Percentiles rank a stretch among this genome's conserved stretches.
Conservation (phyloP, 192 early-diverging fungal species). For the Umbelopsis ramanniana region DNA sequence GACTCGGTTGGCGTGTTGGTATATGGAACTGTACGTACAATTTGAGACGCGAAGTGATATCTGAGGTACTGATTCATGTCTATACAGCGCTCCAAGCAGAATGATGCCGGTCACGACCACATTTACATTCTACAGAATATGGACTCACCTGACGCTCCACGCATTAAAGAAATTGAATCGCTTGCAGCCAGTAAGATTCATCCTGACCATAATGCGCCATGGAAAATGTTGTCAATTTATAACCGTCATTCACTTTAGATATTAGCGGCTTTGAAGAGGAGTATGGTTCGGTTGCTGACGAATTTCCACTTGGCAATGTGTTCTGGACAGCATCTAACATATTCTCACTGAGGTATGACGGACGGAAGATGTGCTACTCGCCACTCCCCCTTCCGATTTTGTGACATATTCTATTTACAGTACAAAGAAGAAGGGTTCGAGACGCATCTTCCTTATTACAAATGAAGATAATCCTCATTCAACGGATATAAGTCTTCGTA, state of each 20-base stretch:
- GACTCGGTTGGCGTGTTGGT: constrained; percentile 53
- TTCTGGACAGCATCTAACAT: constrained; percentile 66
- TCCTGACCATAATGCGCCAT: not conserved
- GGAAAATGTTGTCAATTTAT: not conserved
- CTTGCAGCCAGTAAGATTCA: constrained; percentile 52
- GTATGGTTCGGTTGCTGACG: constrained; percentile 51
- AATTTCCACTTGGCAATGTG: constrained; percentile 63
- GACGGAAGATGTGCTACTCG: not conserved
- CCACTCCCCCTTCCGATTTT: not conserved
- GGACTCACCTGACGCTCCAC: constrained; percentile 60
- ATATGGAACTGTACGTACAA: constrained; percentile 51
- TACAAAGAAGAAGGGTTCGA: constrained; percentile 53
- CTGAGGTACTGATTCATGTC: not conserved
- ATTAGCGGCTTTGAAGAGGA: constrained; percentile 47
- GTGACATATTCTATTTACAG: constrained; percentile 19
- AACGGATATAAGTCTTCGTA: constrained; percentile 46
- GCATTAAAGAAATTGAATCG: constrained; percentile 63
- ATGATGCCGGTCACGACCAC: constrained; percentile 57
- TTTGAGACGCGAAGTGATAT: not conserved
- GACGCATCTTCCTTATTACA: constrained; percentile 77
- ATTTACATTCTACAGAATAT: constrained; percentile 67
- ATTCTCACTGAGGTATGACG: constrained; percentile 58
- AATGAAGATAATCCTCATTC: constrained; percentile 68
- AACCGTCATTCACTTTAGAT: constrained; percentile 28
- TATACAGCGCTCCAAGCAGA: constrained; percentile 29